Base-by-base conservation (phyloP, 2,329 filamentous ascomycete genomes). In the Aureobasidium musti region DNA sequence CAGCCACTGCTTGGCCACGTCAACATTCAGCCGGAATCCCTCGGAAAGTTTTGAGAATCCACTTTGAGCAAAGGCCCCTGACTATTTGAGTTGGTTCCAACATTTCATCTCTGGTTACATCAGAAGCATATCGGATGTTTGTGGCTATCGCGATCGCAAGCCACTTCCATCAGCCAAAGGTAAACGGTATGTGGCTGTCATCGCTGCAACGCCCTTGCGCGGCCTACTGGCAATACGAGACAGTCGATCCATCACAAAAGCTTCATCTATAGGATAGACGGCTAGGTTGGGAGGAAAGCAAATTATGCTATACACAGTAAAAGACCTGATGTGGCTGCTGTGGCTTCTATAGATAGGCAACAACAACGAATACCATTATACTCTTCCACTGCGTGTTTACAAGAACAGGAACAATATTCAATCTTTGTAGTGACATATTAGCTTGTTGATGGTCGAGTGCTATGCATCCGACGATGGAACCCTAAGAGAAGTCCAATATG, bases 91-190 rank as follows among this genome's bases (percentile, higher is more conserved):
- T 21, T 45, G 23, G 21, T 43, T 5, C n/a, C 54, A 10, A 59
- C 41, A 10, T 19, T 19, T 59, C 39, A 11, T 33, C n/a, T 33
- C 54, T 43, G 54, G 8, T 17, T 21, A 43, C 19, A 14, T n/a
- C n/a, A 21, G 41, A 59, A 59, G 54, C 54, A 41, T 21, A 59
- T 59, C 54, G 39, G 37, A 23, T 10, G 7, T 14, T 26, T 59
- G 54, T 45, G 21, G 26, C 17, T 33, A 5, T 45, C 26, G 23
- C 11, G 1, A 8, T 45, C 19, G 39, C 39, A 59, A 59, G 54
- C 54, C 54, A 59, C 54, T 33, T 45, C 37, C 26, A 59, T 59
- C 54, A 45, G 43, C 54, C 30, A 37, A 54, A 7, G 49, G 7
- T 17, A 30, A 28, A 52, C 26, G 47, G 30, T 52, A 52, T 30